Base-by-base conservation (phyloP, 2,329 filamentous ascomycete genomes). In the Pseudocercospora cruenta region DNA sequence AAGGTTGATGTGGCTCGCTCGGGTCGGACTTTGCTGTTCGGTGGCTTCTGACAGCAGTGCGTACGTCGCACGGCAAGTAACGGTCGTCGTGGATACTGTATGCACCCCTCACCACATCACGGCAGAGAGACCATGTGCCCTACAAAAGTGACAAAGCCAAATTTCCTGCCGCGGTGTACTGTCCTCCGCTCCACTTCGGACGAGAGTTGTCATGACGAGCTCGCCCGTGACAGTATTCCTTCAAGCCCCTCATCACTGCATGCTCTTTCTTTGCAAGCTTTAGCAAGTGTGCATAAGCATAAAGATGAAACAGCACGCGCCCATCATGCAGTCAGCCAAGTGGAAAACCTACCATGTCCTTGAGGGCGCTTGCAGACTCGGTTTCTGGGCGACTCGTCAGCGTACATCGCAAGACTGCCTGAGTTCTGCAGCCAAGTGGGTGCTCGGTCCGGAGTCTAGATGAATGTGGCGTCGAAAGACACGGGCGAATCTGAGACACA, bases 231-330 rank as follows among this genome's bases (percentile, higher is more conserved):
- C 22, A 24, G 12, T 22, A 16, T 28, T 24, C 49, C 49, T 49
- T n/a, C 51, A 26, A 54, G 51, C 51, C 51, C 51, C 51, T 24
- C 51, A 54, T 24, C 51, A 26, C 12, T 26, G 51, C 21, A 54
- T 51, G 2, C 4, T 22, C 19, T 9, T 24, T 16, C 49, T 21
- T 24, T 22, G 49, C 19, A 53, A 53, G 49, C 49, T 53, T 53
- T 53, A 22, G 49, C 19, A 53, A 53, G 49, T 26, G 49, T 53
- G 49, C 49, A 53, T 53, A 53, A 53, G 49, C 49, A 53, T 54
- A 54, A 54, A 54, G 24, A 54, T 54, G 51, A 28, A 54, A 54
- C 22, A 21, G 24, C 51, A 54, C 24, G 51, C 51, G 51, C 51
- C 9, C 47, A 51, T 39, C 36, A 39, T 39, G 45, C 45, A 24